Evolutionary conservation across 768 basidiomycete genomes (phyloP), one percentile per base, ranked within the genome.

Genomic region (Suillus paluster): DNA sequence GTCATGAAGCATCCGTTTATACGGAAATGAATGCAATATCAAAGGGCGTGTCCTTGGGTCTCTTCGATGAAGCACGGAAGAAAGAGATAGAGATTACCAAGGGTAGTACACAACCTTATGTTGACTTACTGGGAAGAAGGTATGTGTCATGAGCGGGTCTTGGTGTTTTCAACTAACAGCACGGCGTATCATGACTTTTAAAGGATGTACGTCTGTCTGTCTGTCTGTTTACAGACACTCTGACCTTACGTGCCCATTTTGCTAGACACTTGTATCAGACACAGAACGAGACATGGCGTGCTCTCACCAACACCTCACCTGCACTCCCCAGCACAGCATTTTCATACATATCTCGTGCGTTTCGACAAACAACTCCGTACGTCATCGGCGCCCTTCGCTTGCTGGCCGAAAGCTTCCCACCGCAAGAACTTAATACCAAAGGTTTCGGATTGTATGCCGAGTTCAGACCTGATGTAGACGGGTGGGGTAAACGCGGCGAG

Each of bases 21-120:
- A 97, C 95, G 11, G 94, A 97, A 71, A 86, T 97, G 84, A 97
- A 96, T 65, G 94, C 94, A 1, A 78, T 92, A 42, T 80, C 89
- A 33, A 97, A 95, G 72, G 95, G 94, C 12, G 81, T 94, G 25
- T 88, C 90, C 38, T 79, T 97, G 27, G 95, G 96, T 3, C 83
- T 95, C 59, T 89, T 88, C 69, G 81, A 88, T 56, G 73, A 81
- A 65, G 78, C 80, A 30, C 83, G 82, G 56, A 81, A 83, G 61
- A 80, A 79, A 63, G 83, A 83, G 34, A 80, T 81, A 63, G 88
- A 90, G 66, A 85, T 84, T 4, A 74, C 73, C 9, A 76, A 77
- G 57, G 80, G 77, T 56, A 89, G 86, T 38, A 80, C 87, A 3
- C 94, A 95, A 72, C 92, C 93, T 1, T 94, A 91, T 68, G 88